A percentile compares a stretch with the other conserved stretches of the same genome.
Conservation (phyloP, 768 basidiomycete species). For the Russula griseocarnosa region DNA sequence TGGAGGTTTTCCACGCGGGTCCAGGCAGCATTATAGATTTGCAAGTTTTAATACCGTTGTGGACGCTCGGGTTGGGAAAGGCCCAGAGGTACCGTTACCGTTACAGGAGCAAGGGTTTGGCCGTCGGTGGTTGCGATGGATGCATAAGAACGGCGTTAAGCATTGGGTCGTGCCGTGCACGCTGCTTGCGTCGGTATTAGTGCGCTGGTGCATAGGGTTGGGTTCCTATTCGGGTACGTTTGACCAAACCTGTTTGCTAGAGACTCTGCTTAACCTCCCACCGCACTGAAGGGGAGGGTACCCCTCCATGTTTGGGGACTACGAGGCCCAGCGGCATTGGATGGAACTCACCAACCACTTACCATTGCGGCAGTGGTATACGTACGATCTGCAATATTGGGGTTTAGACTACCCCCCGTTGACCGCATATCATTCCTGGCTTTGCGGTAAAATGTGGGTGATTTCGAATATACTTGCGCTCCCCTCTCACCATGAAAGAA, state of each 20-base stretch:
- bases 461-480: neutral
- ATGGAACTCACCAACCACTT: conserved; percentile 86
- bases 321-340: conserved; percentile 93
- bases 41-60: conserved; percentile 45
- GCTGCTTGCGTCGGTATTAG: conserved; percentile 49
- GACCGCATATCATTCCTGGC: conserved; percentile 85
- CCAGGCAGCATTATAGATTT: conserved; percentile 35
- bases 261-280: neutral
- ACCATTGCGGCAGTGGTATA: conserved; percentile 78
- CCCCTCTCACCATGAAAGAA: neutral
- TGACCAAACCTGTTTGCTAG: neutral
- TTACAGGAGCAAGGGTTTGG: conserved; percentile 43
- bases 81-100: neutral
- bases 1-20: conserved; percentile 61
- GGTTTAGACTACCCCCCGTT: conserved; percentile 93
- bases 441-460: conserved; percentile 72
- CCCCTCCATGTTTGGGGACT: conserved; percentile 90
- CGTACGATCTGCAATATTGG: conserved; percentile 86
- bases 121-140: conserved; percentile 70
- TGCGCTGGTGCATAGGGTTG: conserved; percentile 69
- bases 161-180: conserved; percentile 55
- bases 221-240: conserved; percentile 78
- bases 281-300: conserved; percentile 48
- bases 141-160: conserved; percentile 64
- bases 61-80: conserved; percentile 33